Evolutionary conservation across 768 basidiomycete genomes (phyloP), one percentile per base, ranked within the genome.

Genomic region (Hortiboletus campestris): DNA sequence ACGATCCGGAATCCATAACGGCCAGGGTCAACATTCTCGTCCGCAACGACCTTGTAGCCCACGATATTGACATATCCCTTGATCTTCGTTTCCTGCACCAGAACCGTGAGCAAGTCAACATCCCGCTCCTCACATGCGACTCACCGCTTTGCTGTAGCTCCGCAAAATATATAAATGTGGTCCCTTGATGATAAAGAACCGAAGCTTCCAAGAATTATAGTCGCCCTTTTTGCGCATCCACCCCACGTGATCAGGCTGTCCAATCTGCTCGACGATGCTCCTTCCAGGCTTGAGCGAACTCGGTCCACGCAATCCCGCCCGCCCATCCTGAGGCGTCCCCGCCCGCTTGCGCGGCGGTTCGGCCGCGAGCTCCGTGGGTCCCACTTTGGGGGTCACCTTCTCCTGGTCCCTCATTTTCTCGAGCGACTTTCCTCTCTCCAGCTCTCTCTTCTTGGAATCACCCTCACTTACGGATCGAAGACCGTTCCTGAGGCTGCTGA

Each of bases 151-250:
- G 65, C 76, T 89, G 64, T 88, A 85, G 63, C 84, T 89, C 72
- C 83, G 84, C 71, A 99, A 70, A 65, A 86, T 90, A 70, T 98
- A 99, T 40, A 99, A 64, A 74, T 98, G 88, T 0, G 86, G 81
- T 0, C 95, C 97, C 72, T 97, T 95, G 68, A 98, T 82, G 32
- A 97, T 84, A 64, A 96, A 92, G 75, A 90, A 99, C 43, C 96
- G 77, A 57, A 79, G 65, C 75, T 97, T 98, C 97, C 97, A 99
- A 19, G 81, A 78, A 63, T 91, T 94, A 71, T 97, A 98, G 59
- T 97, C 97, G 2, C 91, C 91, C 76, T 86, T 92, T 82, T 98
- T 99, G 67, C 90, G 82, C 88, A 99, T 88, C 88, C 92, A 98
- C 8, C 97, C 97, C 32, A 80, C 78, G 69, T 91, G 85, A 73